Percentiles rank a stretch among this genome's conserved stretches.
Conservation (phyloP, 129 eudicot species). For the Sambucus nigra region DNA sequence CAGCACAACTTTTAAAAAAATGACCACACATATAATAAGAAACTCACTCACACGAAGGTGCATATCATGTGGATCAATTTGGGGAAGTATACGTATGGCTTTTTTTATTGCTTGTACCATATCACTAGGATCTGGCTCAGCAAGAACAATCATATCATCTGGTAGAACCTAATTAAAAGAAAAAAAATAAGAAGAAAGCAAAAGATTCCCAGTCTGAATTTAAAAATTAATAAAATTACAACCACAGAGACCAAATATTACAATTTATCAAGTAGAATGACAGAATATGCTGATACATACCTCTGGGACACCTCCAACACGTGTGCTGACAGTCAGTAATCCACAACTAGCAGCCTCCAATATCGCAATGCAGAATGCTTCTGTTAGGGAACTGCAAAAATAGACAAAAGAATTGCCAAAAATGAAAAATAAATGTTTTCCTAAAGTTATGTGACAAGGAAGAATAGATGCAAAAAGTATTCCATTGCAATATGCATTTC, state of each 20-base stretch:
- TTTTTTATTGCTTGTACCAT: conserved; percentile 78
- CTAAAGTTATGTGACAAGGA: too few relatives aligned
- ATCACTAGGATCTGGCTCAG: conserved; percentile 90
- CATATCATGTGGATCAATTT: conserved; percentile 88
- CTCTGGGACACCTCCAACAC: conserved; percentile 99
- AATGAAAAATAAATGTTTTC: background rate
- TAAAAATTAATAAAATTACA: background rate
- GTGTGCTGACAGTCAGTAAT: conserved; percentile 86
- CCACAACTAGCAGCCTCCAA: conserved; percentile 99
- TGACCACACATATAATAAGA: background rate
- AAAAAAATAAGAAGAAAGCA: background rate
- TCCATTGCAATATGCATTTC: too few relatives aligned
- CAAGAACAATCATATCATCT: conserved; percentile 95
- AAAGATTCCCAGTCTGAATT: conserved; percentile 1
- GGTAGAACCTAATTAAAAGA: conserved; percentile 62
- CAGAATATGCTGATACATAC: conserved; percentile 28
- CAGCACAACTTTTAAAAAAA: conserved; percentile 6
- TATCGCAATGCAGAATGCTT: conserved; percentile 98
- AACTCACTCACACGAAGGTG: conserved; percentile 62
- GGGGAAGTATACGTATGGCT: conserved; percentile 83
- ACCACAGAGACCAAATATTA: background rate
- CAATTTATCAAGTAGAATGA: conserved; percentile 3
- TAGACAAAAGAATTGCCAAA: too few relatives aligned
- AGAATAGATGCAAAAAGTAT: too few relatives aligned
- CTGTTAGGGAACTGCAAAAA: conserved; percentile 76